These are phyloP conservation scores for Phytophthora hibernalis DNA, from an alignment of 352 stramenopile species.

Conservation along the genomic window DNA sequence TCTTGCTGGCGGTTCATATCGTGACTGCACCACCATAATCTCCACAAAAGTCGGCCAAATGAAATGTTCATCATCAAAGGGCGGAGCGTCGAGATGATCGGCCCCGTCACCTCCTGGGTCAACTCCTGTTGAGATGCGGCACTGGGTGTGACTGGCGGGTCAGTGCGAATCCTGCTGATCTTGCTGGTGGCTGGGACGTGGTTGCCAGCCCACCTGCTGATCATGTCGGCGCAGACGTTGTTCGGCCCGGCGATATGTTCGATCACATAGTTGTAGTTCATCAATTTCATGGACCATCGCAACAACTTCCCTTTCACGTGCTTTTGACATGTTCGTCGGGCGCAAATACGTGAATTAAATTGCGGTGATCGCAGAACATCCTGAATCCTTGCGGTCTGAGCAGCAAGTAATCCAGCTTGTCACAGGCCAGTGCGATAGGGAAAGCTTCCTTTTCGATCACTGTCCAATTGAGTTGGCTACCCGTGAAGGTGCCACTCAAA, in stretches of 20 bases:
- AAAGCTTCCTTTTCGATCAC: constrained; percentile 11
- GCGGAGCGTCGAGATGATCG: neutral
- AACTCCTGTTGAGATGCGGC: no score
- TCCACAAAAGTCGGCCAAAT: constrained; percentile 1
- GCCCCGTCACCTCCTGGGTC: no score
- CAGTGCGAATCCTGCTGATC: no score
- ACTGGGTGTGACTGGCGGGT: no score
- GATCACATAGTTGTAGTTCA: constrained; percentile 17
- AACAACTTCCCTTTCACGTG: constrained; percentile 14
- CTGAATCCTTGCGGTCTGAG: constrained; percentile 1
- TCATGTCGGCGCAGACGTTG: constrained; percentile 31
- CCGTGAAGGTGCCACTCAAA: no score
- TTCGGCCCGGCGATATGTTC: neutral
- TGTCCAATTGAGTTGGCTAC: no score
- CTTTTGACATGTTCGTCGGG: constrained; percentile 7
- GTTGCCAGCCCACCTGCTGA: constrained; percentile 15
- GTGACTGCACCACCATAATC: neutral
- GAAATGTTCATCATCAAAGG: constrained; percentile 13
- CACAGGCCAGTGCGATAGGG: constrained; percentile 4
- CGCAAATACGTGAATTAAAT: constrained; percentile 15
- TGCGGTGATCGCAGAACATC: constrained; percentile 13
- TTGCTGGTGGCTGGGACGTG: neutral
- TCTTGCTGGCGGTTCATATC: neutral
- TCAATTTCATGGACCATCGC: constrained; percentile 9
- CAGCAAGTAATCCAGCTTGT: constrained; percentile 13